A percentile compares a stretch with the other conserved stretches of the same genome.
These are phyloP conservation scores for Russula dissimulans DNA, from an alignment of 768 basidiomycete genomes.

Conservation along the genomic window DNA sequence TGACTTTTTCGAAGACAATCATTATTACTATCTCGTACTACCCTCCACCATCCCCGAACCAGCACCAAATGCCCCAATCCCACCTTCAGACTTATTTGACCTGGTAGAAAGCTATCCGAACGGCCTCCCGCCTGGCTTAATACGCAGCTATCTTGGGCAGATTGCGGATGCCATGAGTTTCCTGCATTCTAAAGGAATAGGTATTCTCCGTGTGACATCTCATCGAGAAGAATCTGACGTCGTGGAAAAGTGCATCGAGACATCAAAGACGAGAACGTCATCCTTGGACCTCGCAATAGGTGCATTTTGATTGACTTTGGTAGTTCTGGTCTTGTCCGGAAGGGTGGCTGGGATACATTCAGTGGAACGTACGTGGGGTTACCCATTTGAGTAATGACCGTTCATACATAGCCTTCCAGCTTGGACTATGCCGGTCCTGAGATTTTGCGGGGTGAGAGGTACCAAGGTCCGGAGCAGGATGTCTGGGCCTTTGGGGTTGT, in stretches of 20 bases:
- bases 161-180: slow-evolving; percentile 87
- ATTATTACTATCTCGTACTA: slow-evolving; percentile 92
- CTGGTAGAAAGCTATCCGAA: slow-evolving; percentile 83
- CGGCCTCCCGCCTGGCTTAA: slow-evolving; percentile 64
- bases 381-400: slow-evolving; percentile 10
- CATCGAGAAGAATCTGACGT: slow-evolving; percentile 2
- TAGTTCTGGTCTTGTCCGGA: slow-evolving; percentile 78
- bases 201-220: slow-evolving; percentile 31
- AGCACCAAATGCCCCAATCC: slow-evolving; percentile 40
- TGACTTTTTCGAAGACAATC: slow-evolving; percentile 94
- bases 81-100: slow-evolving; percentile 86
- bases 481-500: slow-evolving; percentile 98
- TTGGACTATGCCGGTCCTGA: slow-evolving; percentile 95
- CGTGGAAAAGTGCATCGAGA: slow-evolving; percentile 74
- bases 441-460: slow-evolving; percentile 89
- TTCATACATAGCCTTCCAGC: slow-evolving; percentile 30
- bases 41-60: slow-evolving; percentile 64
- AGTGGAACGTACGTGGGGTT: slow-evolving; percentile 72
- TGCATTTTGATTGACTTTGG: slow-evolving; percentile 97
- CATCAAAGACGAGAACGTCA: slow-evolving; percentile 96
- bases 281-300: slow-evolving; percentile 68
- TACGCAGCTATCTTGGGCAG: slow-evolving; percentile 85
- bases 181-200: slow-evolving; percentile 85
- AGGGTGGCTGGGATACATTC: slow-evolving; percentile 80
- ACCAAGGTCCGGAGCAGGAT: slow-evolving; percentile 94